Percentiles rank a stretch among this genome's conserved stretches.
These are phyloP conservation scores for Diplotaxis tenuifolia DNA, from an alignment of 345 rosid species.

Conservation along the genomic window DNA sequence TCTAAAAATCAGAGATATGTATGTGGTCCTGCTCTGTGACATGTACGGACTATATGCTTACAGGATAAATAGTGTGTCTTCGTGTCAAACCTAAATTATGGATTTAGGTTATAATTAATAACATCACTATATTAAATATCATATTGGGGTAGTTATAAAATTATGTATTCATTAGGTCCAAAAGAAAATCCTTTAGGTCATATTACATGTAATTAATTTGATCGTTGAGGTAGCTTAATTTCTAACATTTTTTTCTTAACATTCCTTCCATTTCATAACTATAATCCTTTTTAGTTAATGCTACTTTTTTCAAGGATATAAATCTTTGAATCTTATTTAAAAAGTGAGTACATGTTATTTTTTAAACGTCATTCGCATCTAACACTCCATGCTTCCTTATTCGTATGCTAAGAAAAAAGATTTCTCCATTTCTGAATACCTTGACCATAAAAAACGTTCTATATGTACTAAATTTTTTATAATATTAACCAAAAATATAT, in stretches of 20 bases:
- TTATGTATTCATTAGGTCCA: not conserved
- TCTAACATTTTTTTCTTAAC: not conserved
- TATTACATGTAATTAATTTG: not conserved
- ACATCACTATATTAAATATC: not conserved
- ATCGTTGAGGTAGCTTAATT: not conserved
- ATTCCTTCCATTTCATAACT: not conserved
- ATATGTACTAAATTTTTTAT: no score
- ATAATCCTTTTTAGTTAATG: not conserved
- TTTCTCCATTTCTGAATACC: no score
- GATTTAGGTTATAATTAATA: conserved; percentile 1
- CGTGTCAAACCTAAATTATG: conserved; percentile 2
- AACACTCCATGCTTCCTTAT: not conserved
- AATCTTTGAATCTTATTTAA: not conserved
- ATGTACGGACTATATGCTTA: conserved; percentile 31
- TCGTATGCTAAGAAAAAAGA: not conserved
- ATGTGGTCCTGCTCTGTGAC: conserved; percentile 35
- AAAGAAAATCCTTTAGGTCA: not conserved
- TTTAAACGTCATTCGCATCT: not conserved
- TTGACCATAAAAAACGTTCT: no score
- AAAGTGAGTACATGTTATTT: not conserved
- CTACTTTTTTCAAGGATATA: not conserved
- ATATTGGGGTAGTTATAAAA: not conserved
- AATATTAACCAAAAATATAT: no score
- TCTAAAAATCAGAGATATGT: not conserved
- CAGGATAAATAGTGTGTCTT: not conserved